Evolutionary conservation across 1,139 yeast genomes (phyloP).

Genomic region (Candida mesenterica): DNA sequence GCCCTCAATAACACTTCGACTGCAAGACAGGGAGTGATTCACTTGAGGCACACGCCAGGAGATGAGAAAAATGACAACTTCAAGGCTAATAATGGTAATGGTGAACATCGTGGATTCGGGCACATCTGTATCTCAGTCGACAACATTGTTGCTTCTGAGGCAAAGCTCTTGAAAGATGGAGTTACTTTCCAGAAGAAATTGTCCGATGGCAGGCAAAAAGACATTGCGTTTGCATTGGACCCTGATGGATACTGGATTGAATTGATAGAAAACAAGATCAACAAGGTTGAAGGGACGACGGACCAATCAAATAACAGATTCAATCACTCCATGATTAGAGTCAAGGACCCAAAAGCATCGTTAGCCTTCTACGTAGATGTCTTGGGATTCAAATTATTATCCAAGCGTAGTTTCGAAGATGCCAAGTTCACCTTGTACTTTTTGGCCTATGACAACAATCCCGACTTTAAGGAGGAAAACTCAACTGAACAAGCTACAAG

Average conservation of each 20-base stretch:
- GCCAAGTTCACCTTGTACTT: slow-evolving; percentile 88
- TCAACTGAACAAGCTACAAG: slow-evolving; percentile 35
- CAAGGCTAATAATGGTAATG: slow-evolving; percentile 76
- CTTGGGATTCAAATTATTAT: slow-evolving; percentile 74
- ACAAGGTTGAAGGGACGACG: slow-evolving; percentile 38
- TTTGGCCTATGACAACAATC: slow-evolving; percentile 61
- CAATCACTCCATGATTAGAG: slow-evolving; percentile 92
- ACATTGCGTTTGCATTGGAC: slow-evolving; percentile 91
- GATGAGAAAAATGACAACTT: slow-evolving; percentile 60
- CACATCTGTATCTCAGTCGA: slow-evolving; percentile 89
- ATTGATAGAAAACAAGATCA: slow-evolving; percentile 61
- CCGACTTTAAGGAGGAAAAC: slow-evolving; percentile 36
- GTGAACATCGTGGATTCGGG: slow-evolving; percentile 87
- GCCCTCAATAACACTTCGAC: slow-evolving; percentile 39
- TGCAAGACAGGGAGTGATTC: slow-evolving; percentile 75
- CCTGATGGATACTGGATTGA: slow-evolving; percentile 98
- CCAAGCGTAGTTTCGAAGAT: slow-evolving; percentile 52
- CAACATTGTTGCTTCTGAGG: slow-evolving; percentile 65
- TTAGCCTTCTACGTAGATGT: slow-evolving; percentile 73
- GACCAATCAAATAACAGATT: slow-evolving; percentile 52
- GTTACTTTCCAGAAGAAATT: slow-evolving; percentile 81
- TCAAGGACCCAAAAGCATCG: slow-evolving; percentile 78
- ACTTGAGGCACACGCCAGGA: slow-evolving; percentile 81
- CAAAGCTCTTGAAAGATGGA: slow-evolving; percentile 52
- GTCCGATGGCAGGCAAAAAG: slow-evolving; percentile 85